Conservation (phyloP, 2,329 filamentous ascomycete species). For the Colletotrichum neosansevieriae region DNA sequence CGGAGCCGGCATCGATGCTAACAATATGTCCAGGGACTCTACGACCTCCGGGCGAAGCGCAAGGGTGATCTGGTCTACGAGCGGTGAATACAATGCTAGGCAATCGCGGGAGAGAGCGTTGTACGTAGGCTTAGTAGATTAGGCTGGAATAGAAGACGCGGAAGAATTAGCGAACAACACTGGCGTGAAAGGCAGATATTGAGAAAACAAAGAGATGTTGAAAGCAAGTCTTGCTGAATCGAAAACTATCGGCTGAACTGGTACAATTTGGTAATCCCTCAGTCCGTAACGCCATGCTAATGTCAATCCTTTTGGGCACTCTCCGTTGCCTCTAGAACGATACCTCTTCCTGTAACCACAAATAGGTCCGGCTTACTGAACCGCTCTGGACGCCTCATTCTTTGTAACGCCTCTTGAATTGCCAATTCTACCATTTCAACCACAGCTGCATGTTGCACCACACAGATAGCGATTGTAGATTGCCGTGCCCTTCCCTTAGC, state of each 20-base stretch:
- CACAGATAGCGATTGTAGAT: too few species aligned
- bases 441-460: too few species aligned
- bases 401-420: too few species aligned
- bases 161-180: slow-evolving; percentile 16
- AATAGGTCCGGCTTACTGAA: too few species aligned
- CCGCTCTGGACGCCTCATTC: too few species aligned
- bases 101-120: slow-evolving; percentile 41
- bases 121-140: slow-evolving; percentile 55
- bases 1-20: neutral
- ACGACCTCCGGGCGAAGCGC: slow-evolving; percentile 86
- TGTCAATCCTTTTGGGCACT: too few species aligned
- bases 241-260: neutral
- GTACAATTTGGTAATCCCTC: slow-evolving; percentile 4
- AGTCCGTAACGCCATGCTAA: too few species aligned
- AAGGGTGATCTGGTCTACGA: slow-evolving; percentile 87
- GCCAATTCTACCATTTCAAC: too few species aligned
- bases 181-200: neutral
- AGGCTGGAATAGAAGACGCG: slow-evolving; percentile 17
- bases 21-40: slow-evolving; percentile 77
- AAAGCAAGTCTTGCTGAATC: neutral
- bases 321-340: too few species aligned
- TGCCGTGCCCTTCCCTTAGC: too few species aligned
- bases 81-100: slow-evolving; percentile 64
- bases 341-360: too few species aligned
- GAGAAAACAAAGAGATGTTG: neutral